These are phyloP conservation scores for Phyllosticta paracitricarpa DNA, from an alignment of 2,329 filamentous ascomycete species.

Conservation along the genomic window DNA sequence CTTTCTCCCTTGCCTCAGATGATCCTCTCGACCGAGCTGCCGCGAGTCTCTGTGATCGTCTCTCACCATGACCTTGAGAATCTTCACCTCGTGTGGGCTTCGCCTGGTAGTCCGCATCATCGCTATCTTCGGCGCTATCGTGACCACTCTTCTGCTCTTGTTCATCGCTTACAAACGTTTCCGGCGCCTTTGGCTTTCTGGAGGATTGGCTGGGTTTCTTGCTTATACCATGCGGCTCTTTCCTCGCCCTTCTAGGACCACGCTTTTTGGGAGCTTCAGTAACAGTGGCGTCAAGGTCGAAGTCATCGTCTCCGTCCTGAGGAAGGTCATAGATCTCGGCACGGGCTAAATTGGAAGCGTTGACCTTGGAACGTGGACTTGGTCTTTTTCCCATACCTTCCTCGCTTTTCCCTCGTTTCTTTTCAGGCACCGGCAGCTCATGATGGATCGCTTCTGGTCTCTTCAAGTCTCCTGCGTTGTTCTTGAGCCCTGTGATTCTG, in stretches of 20 bases:
- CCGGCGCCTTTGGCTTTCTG: background rate
- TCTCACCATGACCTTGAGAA: background rate
- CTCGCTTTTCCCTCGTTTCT: background rate
- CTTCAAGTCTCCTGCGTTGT: background rate
- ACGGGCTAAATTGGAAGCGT: background rate
- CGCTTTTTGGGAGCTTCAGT: background rate
- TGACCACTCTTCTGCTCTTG: background rate
- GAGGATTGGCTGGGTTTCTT: background rate
- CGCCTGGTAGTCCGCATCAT: background rate
- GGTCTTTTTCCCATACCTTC: background rate
- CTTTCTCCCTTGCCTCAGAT: background rate
- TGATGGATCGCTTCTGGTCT: background rate
- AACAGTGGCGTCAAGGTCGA: background rate
- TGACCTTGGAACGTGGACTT: background rate
- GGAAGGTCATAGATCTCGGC: background rate
- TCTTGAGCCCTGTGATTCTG: background rate
- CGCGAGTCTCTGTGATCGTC: background rate
- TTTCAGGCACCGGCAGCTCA: background rate
- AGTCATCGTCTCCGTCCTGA: background rate
- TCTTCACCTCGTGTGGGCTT: background rate
- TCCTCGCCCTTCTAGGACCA: background rate
- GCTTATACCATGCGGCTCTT: background rate
- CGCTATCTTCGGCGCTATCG: background rate
- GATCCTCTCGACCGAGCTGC: background rate
- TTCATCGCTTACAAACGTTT: background rate